Percentiles rank a stretch among this genome's conserved stretches.
Evolutionary conservation across 345 rosid species (phyloP).

Genomic region (Mallotus nudiflorus): DNA sequence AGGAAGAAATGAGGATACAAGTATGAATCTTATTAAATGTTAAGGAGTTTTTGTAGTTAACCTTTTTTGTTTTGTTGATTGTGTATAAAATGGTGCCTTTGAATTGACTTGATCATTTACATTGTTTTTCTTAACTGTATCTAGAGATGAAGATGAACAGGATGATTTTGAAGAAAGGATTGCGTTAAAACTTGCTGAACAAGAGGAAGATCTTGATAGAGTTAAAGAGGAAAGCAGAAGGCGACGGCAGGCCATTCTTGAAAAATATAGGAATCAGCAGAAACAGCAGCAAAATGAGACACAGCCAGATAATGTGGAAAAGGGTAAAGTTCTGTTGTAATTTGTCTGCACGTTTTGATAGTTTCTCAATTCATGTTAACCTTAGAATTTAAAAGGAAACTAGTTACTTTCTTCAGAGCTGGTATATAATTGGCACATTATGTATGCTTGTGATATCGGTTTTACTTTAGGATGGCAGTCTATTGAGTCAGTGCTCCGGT

Average conservation of each 20-base stretch:
- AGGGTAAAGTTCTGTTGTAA: slow-evolving; percentile 59
- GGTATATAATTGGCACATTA: neutral
- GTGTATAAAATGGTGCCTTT: neutral
- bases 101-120: neutral
- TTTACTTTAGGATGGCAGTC: neutral
- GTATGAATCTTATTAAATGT: too few relatives aligned
- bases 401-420: neutral
- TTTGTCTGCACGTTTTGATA: neutral
- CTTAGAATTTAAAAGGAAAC: neutral
- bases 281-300: slow-evolving; percentile 44
- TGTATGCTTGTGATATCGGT: neutral
- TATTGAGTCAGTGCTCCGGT: neutral
- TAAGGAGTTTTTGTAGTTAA: too few relatives aligned
- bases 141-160: slow-evolving; percentile 55
- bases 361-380: neutral
- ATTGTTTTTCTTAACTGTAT: slow-evolving; percentile 23
- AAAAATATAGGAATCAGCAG: slow-evolving; percentile 62
- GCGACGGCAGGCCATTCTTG: slow-evolving; percentile 76
- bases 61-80: neutral
- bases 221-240: slow-evolving; percentile 93
- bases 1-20: too few relatives aligned
- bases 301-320: slow-evolving; percentile 30
- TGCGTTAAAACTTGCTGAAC: slow-evolving; percentile 59
- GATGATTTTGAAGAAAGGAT: slow-evolving; percentile 67
- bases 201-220: slow-evolving; percentile 78